phyloP scores from a whole-genome alignment of 441 rosid genomes.

The Pelargonium exstipulatum region DNA sequence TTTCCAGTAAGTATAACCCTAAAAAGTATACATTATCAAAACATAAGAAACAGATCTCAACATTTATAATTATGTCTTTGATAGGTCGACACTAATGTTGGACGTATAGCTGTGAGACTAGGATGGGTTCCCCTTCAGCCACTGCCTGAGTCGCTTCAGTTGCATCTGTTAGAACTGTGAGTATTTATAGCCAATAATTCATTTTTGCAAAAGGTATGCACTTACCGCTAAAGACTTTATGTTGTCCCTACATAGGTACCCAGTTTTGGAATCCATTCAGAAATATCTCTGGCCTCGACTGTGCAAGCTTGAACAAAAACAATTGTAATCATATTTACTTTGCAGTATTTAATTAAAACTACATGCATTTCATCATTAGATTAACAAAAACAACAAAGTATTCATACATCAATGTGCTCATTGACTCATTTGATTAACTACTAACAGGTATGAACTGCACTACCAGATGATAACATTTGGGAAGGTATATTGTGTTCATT shows the following conservation, averaged over 20 bases:
- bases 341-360: constrained; percentile 14
- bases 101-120: constrained; percentile 92
- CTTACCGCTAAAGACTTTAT: constrained; percentile 18
- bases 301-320: constrained; percentile 86
- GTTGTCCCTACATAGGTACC: constrained; percentile 53
- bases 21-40: constrained; percentile 18
- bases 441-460: constrained; percentile 83
- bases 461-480: constrained; percentile 98
- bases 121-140: constrained; percentile 99
- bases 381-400: constrained; percentile 18
- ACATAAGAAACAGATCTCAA: constrained; percentile 17
- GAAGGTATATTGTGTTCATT: constrained; percentile 49
- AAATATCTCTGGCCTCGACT: constrained; percentile 97
- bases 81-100: constrained; percentile 98
- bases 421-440: constrained; percentile 14
- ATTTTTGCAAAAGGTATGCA: constrained; percentile 13
- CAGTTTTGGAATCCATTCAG: constrained; percentile 86
- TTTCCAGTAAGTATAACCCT: constrained; percentile 68
- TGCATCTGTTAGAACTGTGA: constrained; percentile 92
- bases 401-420: constrained; percentile 8
- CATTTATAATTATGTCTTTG: constrained; percentile 18
- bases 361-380: background rate
- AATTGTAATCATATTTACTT: constrained; percentile 47
- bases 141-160: constrained; percentile 87
- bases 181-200: constrained; percentile 21